Evolutionary conservation across 306 rosid species (phyloP).

Genomic region (Phaseolus lunatus): DNA sequence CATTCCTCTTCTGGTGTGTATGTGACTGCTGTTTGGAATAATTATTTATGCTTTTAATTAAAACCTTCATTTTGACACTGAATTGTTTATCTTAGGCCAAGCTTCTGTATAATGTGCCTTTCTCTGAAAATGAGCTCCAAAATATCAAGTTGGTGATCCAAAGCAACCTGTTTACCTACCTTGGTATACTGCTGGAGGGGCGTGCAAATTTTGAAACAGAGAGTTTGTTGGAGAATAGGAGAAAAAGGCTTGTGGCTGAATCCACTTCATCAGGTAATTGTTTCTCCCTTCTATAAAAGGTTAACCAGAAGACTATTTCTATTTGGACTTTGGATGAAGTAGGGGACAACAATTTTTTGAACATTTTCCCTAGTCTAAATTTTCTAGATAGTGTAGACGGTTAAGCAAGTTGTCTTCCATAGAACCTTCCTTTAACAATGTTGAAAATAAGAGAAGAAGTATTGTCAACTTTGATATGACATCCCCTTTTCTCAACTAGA

Average conservation of each 20-base stretch:
- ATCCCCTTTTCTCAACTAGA: not conserved
- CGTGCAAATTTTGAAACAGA: slow-evolving; percentile 77
- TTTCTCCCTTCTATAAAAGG: not conserved
- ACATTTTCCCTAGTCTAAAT: slow-evolving; percentile 2
- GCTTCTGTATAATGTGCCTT: slow-evolving; percentile 66
- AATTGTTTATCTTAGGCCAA: slow-evolving; percentile 66
- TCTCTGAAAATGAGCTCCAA: slow-evolving; percentile 74
- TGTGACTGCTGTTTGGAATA: slow-evolving; percentile 16
- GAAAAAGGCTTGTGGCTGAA: slow-evolving; percentile 48
- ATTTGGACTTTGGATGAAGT: slow-evolving; percentile 19
- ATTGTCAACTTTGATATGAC: not conserved
- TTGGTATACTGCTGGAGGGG: slow-evolving; percentile 72
- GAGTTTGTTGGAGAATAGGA: slow-evolving; percentile 55
- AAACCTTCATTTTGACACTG: slow-evolving; percentile 25
- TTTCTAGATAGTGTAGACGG: not conserved
- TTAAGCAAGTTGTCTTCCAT: not conserved
- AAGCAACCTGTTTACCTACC: slow-evolving; percentile 70
- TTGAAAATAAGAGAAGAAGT: not conserved
- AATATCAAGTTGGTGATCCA: slow-evolving; percentile 74
- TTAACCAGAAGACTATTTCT: not conserved
- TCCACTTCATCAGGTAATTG: slow-evolving; percentile 65
- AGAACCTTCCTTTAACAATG: not conserved
- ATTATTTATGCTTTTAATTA: slow-evolving; percentile 17
- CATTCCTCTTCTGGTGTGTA: slow-evolving; percentile 8
- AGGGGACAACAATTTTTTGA: slow-evolving; percentile 3